A percentile compares a stretch with the other conserved stretches of the same genome.
These are phyloP conservation scores for Limonium bicolor DNA, from an alignment of 148 eudicot species.

Conservation along the genomic window DNA sequence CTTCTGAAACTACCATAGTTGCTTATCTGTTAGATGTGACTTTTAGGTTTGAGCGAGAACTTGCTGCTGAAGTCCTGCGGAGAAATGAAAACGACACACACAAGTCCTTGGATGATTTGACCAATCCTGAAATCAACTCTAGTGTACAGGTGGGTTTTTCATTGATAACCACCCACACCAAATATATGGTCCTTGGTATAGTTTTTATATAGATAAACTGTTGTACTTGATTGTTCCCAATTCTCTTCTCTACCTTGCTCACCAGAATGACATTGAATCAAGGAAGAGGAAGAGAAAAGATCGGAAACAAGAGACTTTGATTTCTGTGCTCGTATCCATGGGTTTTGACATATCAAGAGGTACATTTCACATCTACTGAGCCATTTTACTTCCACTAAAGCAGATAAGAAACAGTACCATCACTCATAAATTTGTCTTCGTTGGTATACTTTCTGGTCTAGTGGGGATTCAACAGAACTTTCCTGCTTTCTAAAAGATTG, in stretches of 20 bases:
- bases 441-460: no score
- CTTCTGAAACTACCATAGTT: no score
- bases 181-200: neutral
- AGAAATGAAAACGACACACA: slow-evolving; percentile 78
- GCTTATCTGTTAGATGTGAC: slow-evolving; percentile 1
- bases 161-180: no score
- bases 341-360: slow-evolving; percentile 60
- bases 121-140: slow-evolving; percentile 61
- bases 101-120: slow-evolving; percentile 77
- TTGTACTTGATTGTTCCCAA: neutral
- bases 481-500: no score
- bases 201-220: neutral
- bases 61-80: slow-evolving; percentile 88
- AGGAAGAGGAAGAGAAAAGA: slow-evolving; percentile 53
- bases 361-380: slow-evolving; percentile 8
- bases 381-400: no score
- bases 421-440: no score
- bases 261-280: slow-evolving; percentile 55
- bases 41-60: slow-evolving; percentile 58
- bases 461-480: no score
- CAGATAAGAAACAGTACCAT: no score
- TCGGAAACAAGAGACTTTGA: slow-evolving; percentile 17
- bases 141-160: slow-evolving; percentile 65
- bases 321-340: slow-evolving; percentile 44
- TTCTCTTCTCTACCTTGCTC: no score